These are phyloP conservation scores for Lyophyllum decastes DNA, from an alignment of 768 basidiomycete species.

Conservation along the genomic window DNA sequence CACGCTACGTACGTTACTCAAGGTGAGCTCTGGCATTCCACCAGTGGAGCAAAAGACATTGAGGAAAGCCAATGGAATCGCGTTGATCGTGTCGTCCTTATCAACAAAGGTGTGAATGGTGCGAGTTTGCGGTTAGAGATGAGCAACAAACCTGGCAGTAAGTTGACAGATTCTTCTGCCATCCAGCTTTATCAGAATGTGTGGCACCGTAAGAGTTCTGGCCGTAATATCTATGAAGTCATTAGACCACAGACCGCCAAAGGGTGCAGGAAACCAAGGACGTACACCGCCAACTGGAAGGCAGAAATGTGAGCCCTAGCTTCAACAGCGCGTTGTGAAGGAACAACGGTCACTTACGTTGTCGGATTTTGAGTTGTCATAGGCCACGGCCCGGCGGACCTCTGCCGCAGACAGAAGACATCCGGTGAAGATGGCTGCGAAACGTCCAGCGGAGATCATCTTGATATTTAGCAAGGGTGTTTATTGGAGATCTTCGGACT, in stretches of 20 bases:
- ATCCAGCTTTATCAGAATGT: slow-evolving; percentile 41
- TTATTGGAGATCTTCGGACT: too few relatives aligned
- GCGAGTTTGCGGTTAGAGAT: neutral
- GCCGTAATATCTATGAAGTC: slow-evolving; percentile 45
- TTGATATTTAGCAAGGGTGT: too few relatives aligned
- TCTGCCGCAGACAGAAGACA: neutral
- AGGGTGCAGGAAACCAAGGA: neutral
- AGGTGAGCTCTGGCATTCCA: slow-evolving; percentile 63
- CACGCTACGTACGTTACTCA: slow-evolving; percentile 51
- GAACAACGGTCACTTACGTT: slow-evolving; percentile 30
- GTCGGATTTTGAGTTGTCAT: slow-evolving; percentile 36
- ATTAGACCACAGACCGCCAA: neutral
- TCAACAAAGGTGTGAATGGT: neutral
- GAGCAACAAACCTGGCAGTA: slow-evolving; percentile 54
- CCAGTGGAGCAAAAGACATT: slow-evolving; percentile 65
- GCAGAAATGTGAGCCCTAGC: neutral
- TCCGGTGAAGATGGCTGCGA: neutral
- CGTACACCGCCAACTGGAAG: slow-evolving; percentile 30
- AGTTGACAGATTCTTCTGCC: slow-evolving; percentile 48
- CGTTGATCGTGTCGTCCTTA: slow-evolving; percentile 66
- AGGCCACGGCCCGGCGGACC: slow-evolving; percentile 19
- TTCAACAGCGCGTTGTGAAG: neutral
- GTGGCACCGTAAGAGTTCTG: slow-evolving; percentile 64
- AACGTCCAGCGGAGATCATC: neutral
- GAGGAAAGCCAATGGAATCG: slow-evolving; percentile 67